Evolutionary conservation across 2,329 filamentous ascomycete species (phyloP), one percentile per base, ranked within the genome.

Genomic region (Ascosphaera apis): DNA sequence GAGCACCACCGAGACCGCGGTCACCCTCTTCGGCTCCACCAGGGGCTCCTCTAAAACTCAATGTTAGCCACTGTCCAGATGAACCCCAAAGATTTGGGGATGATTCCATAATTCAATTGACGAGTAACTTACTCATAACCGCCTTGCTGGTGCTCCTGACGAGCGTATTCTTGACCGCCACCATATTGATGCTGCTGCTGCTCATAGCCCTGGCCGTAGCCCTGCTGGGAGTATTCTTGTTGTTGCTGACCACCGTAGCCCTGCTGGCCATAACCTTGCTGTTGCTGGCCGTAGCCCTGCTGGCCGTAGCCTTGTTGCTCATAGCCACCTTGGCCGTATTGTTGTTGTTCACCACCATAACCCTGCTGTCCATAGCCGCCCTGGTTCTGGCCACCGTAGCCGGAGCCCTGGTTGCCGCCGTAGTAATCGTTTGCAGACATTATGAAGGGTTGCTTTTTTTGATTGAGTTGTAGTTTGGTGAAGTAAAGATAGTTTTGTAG

Each of bases 1-100:
- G 41, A 12, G 60, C 60, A 28, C 60, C 60, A 36, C 55, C 53
- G 13, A 63, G 48, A 40, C 60, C 60, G 44, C 59, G 57, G 38
- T 63, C 60, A 37, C 53, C 55, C 1, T 59, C 56, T 41, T 57
- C 53, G 33, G 55, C 54, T 30, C 47, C 48, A 32, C 50, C 54
- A 35, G 54, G 54, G 25, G 49, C 50, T 41, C 36, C 44, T 37
- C 53, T 42, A n/a, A n/a, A n/a, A n/a, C n/a, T n/a, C 12, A 49
- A 45, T 28, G 48, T 23, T 32, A 23, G 36, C 15, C 34, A 35
- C 12, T 35, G 17, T 35, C 15, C 19, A 30, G 12, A 17, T 37
- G 13, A 15, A n/a, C 15, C 9, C 16, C 5, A 12, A 3, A 1
- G 13, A 36, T 25, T n/a, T n/a, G n/a, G n/a, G n/a, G 4, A 16